Conservation (phyloP, 805 yeast genomes). For the Saturnispora saitoi region DNA sequence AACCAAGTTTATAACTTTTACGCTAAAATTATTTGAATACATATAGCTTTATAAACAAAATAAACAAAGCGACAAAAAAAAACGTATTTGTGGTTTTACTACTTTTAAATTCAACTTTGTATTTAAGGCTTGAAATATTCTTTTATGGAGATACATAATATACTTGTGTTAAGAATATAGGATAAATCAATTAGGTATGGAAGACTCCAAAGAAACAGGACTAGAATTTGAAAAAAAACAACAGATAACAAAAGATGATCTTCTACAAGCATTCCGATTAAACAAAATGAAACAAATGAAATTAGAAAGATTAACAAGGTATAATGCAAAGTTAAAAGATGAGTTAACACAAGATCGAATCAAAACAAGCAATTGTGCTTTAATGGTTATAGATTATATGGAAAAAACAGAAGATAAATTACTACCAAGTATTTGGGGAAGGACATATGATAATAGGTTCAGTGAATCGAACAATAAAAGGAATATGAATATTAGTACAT, state of each 20-base stretch:
- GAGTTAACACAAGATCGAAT: constrained; percentile 49
- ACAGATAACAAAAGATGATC: constrained; percentile 6
- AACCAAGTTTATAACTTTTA: not conserved
- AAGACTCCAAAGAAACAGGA: not conserved
- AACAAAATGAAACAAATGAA: constrained; percentile 39
- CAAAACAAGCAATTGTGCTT: constrained; percentile 55
- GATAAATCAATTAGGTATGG: no score
- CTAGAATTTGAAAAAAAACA: not conserved
- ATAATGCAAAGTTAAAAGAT: constrained; percentile 44
- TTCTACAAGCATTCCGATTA: constrained; percentile 33
- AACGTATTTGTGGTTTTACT: no score
- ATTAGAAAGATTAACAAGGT: constrained; percentile 50
- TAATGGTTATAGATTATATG: constrained; percentile 35
- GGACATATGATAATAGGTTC: constrained; percentile 5
- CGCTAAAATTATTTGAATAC: not conserved
- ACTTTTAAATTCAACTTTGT: no score
- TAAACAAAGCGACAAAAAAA: not conserved
- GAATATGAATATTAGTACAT: not conserved
- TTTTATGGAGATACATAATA: no score
- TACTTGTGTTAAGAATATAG: no score
- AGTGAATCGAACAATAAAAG: not conserved
- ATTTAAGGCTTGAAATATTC: no score
- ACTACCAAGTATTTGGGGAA: constrained; percentile 37
- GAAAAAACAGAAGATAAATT: constrained; percentile 39
- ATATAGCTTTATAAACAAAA: not conserved